Evolutionary conservation across 1,284 basidiomycete genomes (phyloP), one percentile per base, ranked within the genome.

Genomic region (Stereum hirsutum): DNA sequence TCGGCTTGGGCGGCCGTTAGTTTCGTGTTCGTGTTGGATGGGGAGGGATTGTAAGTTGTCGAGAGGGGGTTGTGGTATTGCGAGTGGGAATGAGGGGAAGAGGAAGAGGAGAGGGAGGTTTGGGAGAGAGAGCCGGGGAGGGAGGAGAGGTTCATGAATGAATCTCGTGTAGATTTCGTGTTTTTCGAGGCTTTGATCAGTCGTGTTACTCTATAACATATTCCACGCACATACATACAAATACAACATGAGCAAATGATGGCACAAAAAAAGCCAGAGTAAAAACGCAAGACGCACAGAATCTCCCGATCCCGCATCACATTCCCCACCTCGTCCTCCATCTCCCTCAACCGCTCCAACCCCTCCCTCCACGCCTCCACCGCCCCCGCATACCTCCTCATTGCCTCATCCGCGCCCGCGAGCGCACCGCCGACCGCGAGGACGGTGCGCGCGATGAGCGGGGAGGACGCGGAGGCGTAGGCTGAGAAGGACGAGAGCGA

Each of bases 271-370:
- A 5, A 5, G 10, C n/a, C 25, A 14, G 19, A 6, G 12, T 21
- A 20, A 5, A 11, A 41, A 4, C 10, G 31, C 31, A 43, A 30
- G 8, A 71, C 83, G 57, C 49, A 87, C 85, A 88, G 66, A 49
- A 89, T 88, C 52, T 89, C 85, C 30, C 83, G 64, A 59, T 89
- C 85, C 3, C 82, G 66, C 41, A 84, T 64, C 44, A 87, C 68
- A 49, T 74, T 78, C 14, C 65, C 69, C 4, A 88, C 72, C 42
- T 84, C 81, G 31, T 85, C 80, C 57, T 89, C 84, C 42, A 65
- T 53, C 20, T 58, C 55, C 54, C 64, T 64, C 48, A 87, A 63
- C 21, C 62, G 61, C 48, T 69, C 74, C 50, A 87, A 65, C 50
- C 74, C 67, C 30, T 74, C 73, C 35, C 75, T 69, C 77, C 84